These are phyloP conservation scores for Schizonepeta tenuifolia DNA, from an alignment of 257 asterid genomes.

Conservation along the genomic window DNA sequence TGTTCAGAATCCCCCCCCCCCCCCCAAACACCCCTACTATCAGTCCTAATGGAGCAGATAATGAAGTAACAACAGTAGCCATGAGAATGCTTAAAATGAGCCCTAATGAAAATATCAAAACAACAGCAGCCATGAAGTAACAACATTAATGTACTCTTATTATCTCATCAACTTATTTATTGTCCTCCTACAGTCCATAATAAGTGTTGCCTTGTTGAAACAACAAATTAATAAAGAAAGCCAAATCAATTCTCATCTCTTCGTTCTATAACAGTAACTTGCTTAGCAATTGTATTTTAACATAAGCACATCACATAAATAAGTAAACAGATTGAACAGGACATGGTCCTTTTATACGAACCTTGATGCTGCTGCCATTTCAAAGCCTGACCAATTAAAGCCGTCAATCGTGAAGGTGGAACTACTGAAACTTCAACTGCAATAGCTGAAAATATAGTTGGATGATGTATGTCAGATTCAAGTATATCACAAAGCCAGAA, in stretches of 20 bases:
- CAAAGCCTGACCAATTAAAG: slow-evolving; percentile 97
- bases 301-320: slow-evolving; percentile 24
- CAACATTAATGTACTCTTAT: slow-evolving; percentile 10
- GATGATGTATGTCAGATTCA: slow-evolving; percentile 36
- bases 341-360: slow-evolving; percentile 39
- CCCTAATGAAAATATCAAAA: slow-evolving; percentile 6
- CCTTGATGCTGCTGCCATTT: slow-evolving; percentile 99
- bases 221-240: slow-evolving; percentile 10
- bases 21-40: too few relatives aligned
- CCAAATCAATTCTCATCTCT: slow-evolving; percentile 21
- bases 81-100: not conserved
- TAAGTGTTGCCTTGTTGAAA: slow-evolving; percentile 11
- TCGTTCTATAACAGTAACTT: not conserved
- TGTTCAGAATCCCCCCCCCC: too few relatives aligned
- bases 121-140: slow-evolving; percentile 17
- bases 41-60: too few relatives aligned
- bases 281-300: slow-evolving; percentile 28
- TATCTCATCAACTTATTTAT: not conserved
- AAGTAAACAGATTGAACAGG: slow-evolving; percentile 11
- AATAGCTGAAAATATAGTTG: slow-evolving; percentile 62
- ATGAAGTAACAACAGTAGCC: too few relatives aligned
- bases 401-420: slow-evolving; percentile 96
- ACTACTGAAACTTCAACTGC: slow-evolving; percentile 99
- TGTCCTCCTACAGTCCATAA: slow-evolving; percentile 4
- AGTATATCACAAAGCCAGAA: slow-evolving; percentile 5